Conservation (phyloP, 1,139 yeast species). For the Suhomyces terraborum region DNA sequence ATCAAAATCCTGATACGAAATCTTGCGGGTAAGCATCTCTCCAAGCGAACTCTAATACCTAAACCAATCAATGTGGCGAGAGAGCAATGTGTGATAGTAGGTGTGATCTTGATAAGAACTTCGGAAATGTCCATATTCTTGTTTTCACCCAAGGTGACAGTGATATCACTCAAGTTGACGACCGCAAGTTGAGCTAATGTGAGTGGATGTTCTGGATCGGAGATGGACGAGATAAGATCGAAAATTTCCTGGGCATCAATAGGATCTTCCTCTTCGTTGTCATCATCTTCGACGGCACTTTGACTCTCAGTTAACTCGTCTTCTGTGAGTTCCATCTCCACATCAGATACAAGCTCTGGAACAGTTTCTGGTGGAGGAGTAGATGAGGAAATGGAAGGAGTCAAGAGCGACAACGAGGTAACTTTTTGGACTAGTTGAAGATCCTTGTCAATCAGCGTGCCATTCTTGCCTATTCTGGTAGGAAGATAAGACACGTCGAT, state of each 20-base stretch:
- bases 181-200: conserved; percentile 94
- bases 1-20: conserved; percentile 78
- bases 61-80: conserved; percentile 94
- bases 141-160: conserved; percentile 57
- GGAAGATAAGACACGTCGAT: conserved; percentile 78
- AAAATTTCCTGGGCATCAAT: conserved; percentile 68
- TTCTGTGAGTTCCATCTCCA: conserved; percentile 22
- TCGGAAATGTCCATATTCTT: conserved; percentile 61
- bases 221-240: conserved; percentile 77
- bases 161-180: conserved; percentile 80
- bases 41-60: conserved; percentile 90
- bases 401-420: conserved; percentile 27
- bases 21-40: conserved; percentile 83
- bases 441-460: conserved; percentile 16
- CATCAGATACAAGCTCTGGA: conserved; percentile 33
- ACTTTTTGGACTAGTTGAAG: conserved; percentile 25
- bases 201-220: conserved; percentile 98
- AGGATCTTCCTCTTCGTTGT: conserved; percentile 55
- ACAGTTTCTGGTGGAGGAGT: conserved; percentile 9
- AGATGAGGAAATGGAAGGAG: conserved; percentile 7
- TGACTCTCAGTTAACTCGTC: conserved; percentile 18
- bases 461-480: conserved; percentile 46
- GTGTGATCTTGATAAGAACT: conserved; percentile 83
- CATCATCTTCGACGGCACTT: conserved; percentile 10
- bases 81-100: conserved; percentile 97